These are phyloP conservation scores for Calonectria fujianensis DNA, from an alignment of 2,329 filamentous ascomycete species.

Conservation along the genomic window DNA sequence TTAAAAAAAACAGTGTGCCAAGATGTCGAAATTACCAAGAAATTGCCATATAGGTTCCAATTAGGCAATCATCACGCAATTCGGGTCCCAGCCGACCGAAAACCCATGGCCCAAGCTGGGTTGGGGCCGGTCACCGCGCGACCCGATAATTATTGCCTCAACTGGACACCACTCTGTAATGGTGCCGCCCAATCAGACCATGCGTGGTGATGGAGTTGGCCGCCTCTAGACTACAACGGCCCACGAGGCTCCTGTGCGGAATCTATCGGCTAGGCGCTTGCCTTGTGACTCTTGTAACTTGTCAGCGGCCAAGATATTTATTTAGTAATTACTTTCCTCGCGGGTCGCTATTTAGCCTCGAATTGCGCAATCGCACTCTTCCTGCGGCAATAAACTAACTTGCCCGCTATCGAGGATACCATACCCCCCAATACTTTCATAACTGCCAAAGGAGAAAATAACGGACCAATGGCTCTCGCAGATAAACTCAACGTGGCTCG, in stretches of 20 bases:
- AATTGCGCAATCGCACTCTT: constrained; percentile 18
- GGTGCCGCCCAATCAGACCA: constrained; percentile 45
- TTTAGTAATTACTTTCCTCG: constrained; percentile 27
- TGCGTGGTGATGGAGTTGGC: constrained; percentile 38
- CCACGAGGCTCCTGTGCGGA: constrained; percentile 52
- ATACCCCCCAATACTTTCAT: background rate
- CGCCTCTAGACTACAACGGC: constrained; percentile 33
- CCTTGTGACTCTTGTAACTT: constrained; percentile 17
- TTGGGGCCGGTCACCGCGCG: constrained; percentile 47
- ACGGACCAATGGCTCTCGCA: constrained; percentile 42
- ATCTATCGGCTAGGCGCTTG: constrained; percentile 43
- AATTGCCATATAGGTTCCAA: background rate
- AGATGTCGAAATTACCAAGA: constrained; percentile 20
- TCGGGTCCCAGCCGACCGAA: constrained; percentile 22
- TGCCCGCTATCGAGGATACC: background rate
- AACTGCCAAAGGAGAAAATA: background rate
- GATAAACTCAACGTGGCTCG: constrained; percentile 62
- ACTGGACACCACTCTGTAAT: constrained; percentile 37
- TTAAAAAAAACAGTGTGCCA: background rate
- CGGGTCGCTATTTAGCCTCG: background rate
- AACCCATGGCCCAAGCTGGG: constrained; percentile 49
- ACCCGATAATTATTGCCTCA: constrained; percentile 48
- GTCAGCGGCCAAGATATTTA: constrained; percentile 8
- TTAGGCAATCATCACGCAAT: constrained; percentile 17
- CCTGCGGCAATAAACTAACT: constrained; percentile 22